Evolutionary conservation across 768 basidiomycete genomes (phyloP).

Genomic region (Sistotremastrum niveocremeum): DNA sequence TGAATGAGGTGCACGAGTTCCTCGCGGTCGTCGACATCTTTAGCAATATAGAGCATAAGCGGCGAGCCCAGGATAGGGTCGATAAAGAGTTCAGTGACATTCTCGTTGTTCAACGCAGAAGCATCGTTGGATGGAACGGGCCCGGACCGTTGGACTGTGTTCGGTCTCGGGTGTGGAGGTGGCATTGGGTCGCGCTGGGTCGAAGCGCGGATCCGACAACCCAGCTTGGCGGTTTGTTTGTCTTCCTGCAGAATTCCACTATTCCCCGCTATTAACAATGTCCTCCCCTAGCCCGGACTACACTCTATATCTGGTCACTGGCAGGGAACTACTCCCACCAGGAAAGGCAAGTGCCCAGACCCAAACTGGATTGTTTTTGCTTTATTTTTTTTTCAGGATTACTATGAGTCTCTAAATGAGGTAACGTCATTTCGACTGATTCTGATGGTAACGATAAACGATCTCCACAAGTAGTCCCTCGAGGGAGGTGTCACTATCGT

Average conservation of each 20-base stretch:
- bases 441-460: neutral
- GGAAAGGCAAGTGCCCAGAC: constrained; percentile 41
- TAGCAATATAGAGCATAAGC: constrained; percentile 64
- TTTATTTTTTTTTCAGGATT: constrained; percentile 30
- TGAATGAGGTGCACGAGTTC: constrained; percentile 47
- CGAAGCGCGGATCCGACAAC: no score
- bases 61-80: constrained; percentile 75
- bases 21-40: constrained; percentile 63
- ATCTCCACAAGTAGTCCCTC: constrained; percentile 38
- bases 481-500: constrained; percentile 83
- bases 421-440: constrained; percentile 19
- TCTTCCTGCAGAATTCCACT: no score
- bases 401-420: constrained; percentile 62
- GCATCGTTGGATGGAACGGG: no score
- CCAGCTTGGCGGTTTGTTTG: no score
- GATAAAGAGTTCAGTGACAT: constrained; percentile 41
- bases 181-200: no score
- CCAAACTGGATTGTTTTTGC: neutral
- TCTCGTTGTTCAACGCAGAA: neutral
- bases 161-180: no score
- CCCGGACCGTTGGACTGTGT: no score
- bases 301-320: constrained; percentile 80
- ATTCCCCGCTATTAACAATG: no score
- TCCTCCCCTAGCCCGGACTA: constrained; percentile 26
- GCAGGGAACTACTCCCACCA: constrained; percentile 58